Evolutionary conservation across 805 yeast species (phyloP).

Genomic region (Pichia cephalocereana): DNA sequence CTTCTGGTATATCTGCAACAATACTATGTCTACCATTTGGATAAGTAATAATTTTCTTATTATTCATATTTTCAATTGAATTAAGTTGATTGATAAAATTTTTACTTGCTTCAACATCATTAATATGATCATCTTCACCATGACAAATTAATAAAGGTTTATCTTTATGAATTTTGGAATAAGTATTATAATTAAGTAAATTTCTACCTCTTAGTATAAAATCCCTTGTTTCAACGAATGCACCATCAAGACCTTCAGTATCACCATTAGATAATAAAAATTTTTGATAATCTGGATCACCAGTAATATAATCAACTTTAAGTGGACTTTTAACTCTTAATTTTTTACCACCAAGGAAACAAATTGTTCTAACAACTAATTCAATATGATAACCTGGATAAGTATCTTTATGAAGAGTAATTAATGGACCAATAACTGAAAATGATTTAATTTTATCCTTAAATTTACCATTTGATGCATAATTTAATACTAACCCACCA

Average conservation of each 20-base stretch:
- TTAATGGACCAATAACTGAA: slow-evolving; percentile 50
- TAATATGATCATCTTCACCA: slow-evolving; percentile 56
- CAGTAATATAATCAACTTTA: slow-evolving; percentile 44
- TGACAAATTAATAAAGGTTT: slow-evolving; percentile 50
- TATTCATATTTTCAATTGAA: slow-evolving; percentile 18
- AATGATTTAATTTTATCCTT: slow-evolving; percentile 38
- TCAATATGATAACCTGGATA: slow-evolving; percentile 41
- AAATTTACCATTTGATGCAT: slow-evolving; percentile 47
- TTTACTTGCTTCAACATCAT: slow-evolving; percentile 40
- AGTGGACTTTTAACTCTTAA: slow-evolving; percentile 42
- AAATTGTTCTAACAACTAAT: slow-evolving; percentile 31
- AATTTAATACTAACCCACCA: slow-evolving; percentile 61
- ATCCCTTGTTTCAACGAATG: slow-evolving; percentile 47
- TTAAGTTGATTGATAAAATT: slow-evolving; percentile 29
- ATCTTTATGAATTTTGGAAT: slow-evolving; percentile 27
- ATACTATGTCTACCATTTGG: slow-evolving; percentile 36
- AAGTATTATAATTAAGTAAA: slow-evolving; percentile 31
- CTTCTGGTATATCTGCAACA: slow-evolving; percentile 36
- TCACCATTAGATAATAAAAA: slow-evolving; percentile 36
- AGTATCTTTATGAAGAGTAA: slow-evolving; percentile 48
- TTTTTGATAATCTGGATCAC: slow-evolving; percentile 36
- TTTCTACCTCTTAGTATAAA: slow-evolving; percentile 54
- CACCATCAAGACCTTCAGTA: slow-evolving; percentile 39
- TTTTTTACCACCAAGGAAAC: slow-evolving; percentile 36
- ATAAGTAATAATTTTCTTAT: slow-evolving; percentile 17